Evolutionary conservation across 2,329 filamentous ascomycete species (phyloP).

Genomic region (Fusarium vanettenii): DNA sequence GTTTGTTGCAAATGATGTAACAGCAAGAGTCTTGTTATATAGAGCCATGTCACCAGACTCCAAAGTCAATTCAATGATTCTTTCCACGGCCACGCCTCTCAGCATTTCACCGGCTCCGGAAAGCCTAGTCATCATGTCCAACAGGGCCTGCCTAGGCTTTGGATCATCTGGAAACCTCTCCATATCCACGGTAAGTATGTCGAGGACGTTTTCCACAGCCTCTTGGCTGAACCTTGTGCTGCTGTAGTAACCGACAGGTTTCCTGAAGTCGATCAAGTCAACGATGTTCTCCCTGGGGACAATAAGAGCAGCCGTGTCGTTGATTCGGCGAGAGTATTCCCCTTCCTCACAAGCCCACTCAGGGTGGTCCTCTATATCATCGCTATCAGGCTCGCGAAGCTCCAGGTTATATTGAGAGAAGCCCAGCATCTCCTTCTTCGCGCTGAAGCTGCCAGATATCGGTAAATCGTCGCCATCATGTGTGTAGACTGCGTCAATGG

Average conservation of each 20-base stretch:
- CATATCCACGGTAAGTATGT: not conserved
- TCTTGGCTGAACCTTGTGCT: not conserved
- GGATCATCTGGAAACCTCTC: not conserved
- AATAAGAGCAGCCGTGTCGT: constrained; percentile 11
- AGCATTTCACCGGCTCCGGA: not conserved
- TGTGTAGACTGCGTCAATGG: constrained; percentile 8
- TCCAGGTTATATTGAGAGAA: not conserved
- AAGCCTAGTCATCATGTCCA: not conserved
- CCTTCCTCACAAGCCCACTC: constrained; percentile 2
- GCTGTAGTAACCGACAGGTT: too few relatives aligned
- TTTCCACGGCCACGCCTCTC: not conserved
- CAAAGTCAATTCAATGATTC: constrained; percentile 12
- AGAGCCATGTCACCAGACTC: not conserved
- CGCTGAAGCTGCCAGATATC: not conserved
- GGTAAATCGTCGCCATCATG: not conserved
- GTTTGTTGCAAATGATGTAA: not conserved
- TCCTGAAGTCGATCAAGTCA: not conserved
- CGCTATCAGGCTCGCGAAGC: not conserved
- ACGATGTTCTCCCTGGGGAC: constrained; percentile 6
- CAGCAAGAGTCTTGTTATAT: not conserved
- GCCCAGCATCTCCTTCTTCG: constrained; percentile 17
- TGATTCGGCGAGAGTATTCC: constrained; percentile 3
- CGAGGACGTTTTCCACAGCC: not conserved
- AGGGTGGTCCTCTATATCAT: constrained; percentile 2
- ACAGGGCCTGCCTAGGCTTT: not conserved